Base-by-base conservation (phyloP, 495 filamentous ascomycete genomes). In the Chaetomium fimeti region DNA sequence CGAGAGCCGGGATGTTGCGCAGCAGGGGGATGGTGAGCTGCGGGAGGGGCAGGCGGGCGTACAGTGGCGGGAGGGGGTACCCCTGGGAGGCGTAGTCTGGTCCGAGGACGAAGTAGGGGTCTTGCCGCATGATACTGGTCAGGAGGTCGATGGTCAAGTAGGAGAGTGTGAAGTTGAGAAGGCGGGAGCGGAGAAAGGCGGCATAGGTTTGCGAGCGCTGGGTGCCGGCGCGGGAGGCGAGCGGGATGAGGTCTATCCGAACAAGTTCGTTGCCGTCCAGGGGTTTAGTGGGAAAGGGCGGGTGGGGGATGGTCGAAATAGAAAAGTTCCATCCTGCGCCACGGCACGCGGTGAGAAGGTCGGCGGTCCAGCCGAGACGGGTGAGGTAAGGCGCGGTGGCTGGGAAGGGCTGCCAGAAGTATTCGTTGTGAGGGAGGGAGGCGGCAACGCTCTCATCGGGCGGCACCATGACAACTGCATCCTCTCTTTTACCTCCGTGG, bases 401-500 rank as follows among this genome's bases (percentile, higher is more conserved):
- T 6, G 92, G 92, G 69, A 88, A 94, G 2, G 85, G 67, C 69
- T 96, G 87, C 91, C 91, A 96, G 73, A 79, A 79, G 61, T 84
- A 81, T 52, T 84, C 83, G 36, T 72, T 71, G 27, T 73, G 71
- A 8, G 70, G 66, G 0, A 57, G 42, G 12, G 59, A 43, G 15
- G 49, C 28, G 0, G 67, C 68, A 28, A 72, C 61, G 59, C 66
- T 68, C 60, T 72, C 67, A 38, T 71, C 71, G 54, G 74, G 78
- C 52, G 56, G 65, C 5, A 68, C 69, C 47, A 36, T 43, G 56
- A 5, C 24, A 18, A 22, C 15, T 27, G 20, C 65, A 68, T 63
- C 72, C 63, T 66, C 71, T 25, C 58, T 64, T 7, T 63, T 49
- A n/a, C 42, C n/a, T n/a, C 8, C 24, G 5, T 5, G 25, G 5